These are phyloP conservation scores for Stylosanthes scabra DNA, from an alignment of 331 rosid species.

Conservation along the genomic window DNA sequence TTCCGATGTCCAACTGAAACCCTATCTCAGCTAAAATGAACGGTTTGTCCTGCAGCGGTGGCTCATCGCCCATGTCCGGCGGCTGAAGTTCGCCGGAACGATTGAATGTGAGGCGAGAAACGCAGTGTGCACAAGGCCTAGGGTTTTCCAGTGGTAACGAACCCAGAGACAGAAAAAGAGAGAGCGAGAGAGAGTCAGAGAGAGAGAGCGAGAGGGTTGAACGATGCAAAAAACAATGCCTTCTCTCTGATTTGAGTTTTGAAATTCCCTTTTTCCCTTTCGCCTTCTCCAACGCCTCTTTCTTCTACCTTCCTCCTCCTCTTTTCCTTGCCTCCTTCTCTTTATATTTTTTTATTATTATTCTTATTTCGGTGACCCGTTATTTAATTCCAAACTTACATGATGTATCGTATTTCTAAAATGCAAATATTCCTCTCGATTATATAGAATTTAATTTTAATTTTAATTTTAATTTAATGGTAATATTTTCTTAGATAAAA, in stretches of 20 bases:
- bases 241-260: conserved; percentile 32
- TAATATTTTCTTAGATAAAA: too few species aligned
- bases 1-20: conserved; percentile 46
- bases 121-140: conserved; percentile 40
- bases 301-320: conserved; percentile 8
- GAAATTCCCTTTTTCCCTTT: conserved; percentile 45
- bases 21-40: conserved; percentile 50
- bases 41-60: conserved; percentile 36
- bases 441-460: too few species aligned
- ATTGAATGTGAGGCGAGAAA: conserved; percentile 26
- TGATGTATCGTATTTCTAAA: neutral
- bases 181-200: neutral
- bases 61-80: conserved; percentile 55
- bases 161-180: neutral
- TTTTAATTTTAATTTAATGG: too few species aligned
- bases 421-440: too few species aligned
- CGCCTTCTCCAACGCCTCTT: conserved; percentile 43
- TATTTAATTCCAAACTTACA: neutral
- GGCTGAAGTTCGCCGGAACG: conserved; percentile 39
- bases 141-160: conserved; percentile 49
- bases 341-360: neutral
- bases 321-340: neutral
- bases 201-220: conserved; percentile 35
- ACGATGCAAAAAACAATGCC: conserved; percentile 14
- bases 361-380: neutral